Conservation (phyloP, 2,329 filamentous ascomycete genomes). For the Paecilomyces sp. region DNA sequence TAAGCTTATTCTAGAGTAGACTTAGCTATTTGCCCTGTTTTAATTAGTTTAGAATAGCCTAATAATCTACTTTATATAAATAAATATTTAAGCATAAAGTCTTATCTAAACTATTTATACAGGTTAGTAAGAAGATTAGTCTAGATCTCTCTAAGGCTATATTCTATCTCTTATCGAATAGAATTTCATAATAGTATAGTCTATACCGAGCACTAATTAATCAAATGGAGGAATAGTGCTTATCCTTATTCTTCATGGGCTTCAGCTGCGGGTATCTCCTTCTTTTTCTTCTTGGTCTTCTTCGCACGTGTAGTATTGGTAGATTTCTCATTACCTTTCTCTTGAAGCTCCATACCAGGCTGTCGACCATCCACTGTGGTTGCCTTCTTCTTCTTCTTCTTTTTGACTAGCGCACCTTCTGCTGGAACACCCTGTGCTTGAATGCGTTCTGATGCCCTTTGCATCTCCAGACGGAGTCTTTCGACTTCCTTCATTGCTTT, state of each 20-base stretch:
- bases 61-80: neutral
- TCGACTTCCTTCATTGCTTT: constrained; percentile 86
- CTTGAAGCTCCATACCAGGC: neutral
- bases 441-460: constrained; percentile 41
- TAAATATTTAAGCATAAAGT: neutral
- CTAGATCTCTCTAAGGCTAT: neutral
- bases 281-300: constrained; percentile 16
- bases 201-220: neutral
- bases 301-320: neutral
- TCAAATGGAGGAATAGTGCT: neutral
- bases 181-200: neutral
- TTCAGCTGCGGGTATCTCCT: neutral
- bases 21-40: neutral
- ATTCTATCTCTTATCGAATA: neutral
- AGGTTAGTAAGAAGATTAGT: neutral
- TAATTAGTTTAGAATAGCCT: neutral
- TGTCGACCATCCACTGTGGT: neutral
- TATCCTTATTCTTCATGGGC: neutral
- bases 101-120: neutral
- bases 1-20: neutral
- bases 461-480: constrained; percentile 77
- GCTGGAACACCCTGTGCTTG: constrained; percentile 41
- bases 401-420: constrained; percentile 49
- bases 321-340: constrained; percentile 2
- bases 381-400: constrained; percentile 42